Evolutionary conservation across 768 basidiomycete genomes (phyloP).

Genomic region (Nevesoporus exiguus): DNA sequence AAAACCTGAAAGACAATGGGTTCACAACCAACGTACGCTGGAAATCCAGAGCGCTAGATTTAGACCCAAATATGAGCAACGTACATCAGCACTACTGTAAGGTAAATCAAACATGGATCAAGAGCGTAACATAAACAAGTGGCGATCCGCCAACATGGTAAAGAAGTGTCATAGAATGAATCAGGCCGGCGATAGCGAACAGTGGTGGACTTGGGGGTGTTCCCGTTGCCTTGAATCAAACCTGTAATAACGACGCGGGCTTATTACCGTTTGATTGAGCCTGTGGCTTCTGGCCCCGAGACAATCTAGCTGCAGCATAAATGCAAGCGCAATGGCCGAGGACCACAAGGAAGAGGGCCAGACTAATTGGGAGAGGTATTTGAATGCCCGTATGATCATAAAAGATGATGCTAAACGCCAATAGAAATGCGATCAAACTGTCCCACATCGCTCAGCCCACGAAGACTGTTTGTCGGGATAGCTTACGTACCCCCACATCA

Average conservation of each 20-base stretch:
- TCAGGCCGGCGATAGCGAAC: background rate
- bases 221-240: background rate
- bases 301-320: slow-evolving; percentile 15
- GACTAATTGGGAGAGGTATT: slow-evolving; percentile 27
- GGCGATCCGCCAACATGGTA: background rate
- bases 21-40: no score
- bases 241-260: background rate
- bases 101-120: no score
- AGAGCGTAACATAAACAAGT: background rate
- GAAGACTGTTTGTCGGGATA: background rate
- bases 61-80: no score
- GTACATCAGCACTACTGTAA: no score
- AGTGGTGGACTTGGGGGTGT: background rate
- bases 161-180: background rate
- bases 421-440: slow-evolving; percentile 36
- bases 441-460: background rate
- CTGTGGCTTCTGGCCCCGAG: slow-evolving; percentile 5
- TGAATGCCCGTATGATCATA: slow-evolving; percentile 23
- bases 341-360: slow-evolving; percentile 21
- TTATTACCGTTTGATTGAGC: background rate
- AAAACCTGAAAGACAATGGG: no score
- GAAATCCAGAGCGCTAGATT: no score
- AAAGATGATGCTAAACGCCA: slow-evolving; percentile 30
- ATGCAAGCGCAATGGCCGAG: slow-evolving; percentile 31
- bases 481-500: slow-evolving; percentile 38